Evolutionary conservation across 2,329 filamentous ascomycete species (phyloP).

Genomic region (Colletotrichum higginsianum): DNA sequence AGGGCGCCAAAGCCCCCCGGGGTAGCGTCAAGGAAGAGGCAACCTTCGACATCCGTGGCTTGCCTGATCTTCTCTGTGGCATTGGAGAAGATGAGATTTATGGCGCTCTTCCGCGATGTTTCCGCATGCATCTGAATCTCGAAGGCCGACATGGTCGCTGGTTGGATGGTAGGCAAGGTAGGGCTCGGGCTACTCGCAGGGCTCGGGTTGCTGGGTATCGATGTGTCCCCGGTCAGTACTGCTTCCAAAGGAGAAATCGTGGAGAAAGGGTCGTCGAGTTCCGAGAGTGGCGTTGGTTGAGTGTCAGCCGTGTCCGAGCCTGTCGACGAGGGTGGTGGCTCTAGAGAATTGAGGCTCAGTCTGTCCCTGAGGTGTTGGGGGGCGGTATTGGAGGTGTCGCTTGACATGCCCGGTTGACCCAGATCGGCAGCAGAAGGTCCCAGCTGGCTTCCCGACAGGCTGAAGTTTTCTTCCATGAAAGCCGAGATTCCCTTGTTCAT

Average conservation of each 20-base stretch:
- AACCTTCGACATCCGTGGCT: not conserved
- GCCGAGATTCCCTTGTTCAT: slow-evolving; percentile 54
- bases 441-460: slow-evolving; percentile 21
- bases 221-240: not conserved
- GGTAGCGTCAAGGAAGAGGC: not conserved
- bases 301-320: not conserved
- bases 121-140: not conserved
- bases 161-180: slow-evolving; percentile 10
- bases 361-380: not conserved
- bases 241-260: not conserved
- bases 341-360: not conserved
- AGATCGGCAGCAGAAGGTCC: not conserved
- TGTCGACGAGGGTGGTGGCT: not conserved
- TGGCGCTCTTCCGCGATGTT: not conserved
- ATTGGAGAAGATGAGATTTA: slow-evolving; percentile 54
- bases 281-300: not conserved
- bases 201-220: not conserved
- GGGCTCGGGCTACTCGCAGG: not conserved
- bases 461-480: slow-evolving; percentile 52
- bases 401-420: rapidly evolving
- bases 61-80: slow-evolving; percentile 53
- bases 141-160: slow-evolving; percentile 31
- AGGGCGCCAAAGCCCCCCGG: not conserved
- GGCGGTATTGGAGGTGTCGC: not conserved
- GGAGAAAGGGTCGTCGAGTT: not conserved